Percentiles rank a stretch among this genome's conserved stretches.
These are phyloP conservation scores for Leccinum variicolor DNA, from an alignment of 768 basidiomycete species.

Conservation along the genomic window DNA sequence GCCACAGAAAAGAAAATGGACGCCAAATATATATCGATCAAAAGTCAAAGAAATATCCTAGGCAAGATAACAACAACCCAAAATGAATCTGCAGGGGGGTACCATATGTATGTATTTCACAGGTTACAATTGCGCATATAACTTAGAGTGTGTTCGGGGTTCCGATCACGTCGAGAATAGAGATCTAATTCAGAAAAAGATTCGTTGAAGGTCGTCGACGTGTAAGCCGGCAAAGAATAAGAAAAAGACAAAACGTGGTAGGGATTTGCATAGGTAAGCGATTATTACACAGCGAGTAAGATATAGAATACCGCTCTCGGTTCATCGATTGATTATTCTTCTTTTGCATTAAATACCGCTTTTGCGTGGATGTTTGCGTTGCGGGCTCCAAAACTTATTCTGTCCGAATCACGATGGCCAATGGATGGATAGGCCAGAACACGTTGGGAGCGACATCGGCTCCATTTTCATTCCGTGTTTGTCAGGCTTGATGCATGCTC, in stretches of 20 bases:
- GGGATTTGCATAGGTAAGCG: slow-evolving; percentile 21
- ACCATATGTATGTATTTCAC: background rate
- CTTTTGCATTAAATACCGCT: slow-evolving; percentile 1
- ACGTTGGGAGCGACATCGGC: background rate
- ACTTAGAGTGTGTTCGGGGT: background rate
- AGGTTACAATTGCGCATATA: background rate
- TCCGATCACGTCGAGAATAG: background rate
- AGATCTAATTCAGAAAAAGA: background rate
- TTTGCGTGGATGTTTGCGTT: slow-evolving; percentile 1
- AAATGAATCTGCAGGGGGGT: background rate
- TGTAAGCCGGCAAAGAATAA: background rate
- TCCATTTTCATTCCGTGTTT: background rate
- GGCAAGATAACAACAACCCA: background rate
- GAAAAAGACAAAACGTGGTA: background rate
- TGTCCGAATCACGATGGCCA: background rate
- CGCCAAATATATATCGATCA: background rate
- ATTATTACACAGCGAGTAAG: slow-evolving; percentile 27
- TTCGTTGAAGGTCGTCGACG: background rate
- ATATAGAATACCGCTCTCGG: slow-evolving; percentile 19
- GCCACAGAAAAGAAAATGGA: background rate
- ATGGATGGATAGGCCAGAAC: background rate
- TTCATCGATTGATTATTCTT: slow-evolving; percentile 15
- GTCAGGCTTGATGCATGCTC: background rate
- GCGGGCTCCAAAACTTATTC: background rate
- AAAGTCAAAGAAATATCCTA: background rate